Evolutionary conservation across 2,329 filamentous ascomycete genomes (phyloP), one percentile per base, ranked within the genome.

Genomic region (Leptographium procerum): DNA sequence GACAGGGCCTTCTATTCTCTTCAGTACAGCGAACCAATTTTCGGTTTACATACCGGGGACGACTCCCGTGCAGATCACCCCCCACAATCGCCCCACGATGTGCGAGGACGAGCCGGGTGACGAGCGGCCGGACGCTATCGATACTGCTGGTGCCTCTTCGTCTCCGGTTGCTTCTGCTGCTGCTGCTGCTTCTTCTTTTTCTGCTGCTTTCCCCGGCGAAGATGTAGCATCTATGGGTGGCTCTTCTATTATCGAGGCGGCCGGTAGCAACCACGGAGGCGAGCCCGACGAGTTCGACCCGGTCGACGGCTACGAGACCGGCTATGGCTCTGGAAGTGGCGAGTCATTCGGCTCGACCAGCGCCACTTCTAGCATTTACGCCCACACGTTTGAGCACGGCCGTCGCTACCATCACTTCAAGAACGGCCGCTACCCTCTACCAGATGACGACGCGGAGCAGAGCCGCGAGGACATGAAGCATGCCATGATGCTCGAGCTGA

Each of bases 391-490:
- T 56, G 69, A 72, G 57, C 71, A 72, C 56, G 71, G 71, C 24
- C 66, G 71, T 50, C 63, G 68, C 2, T 69, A 69, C 55, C 67
- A 68, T 47, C 47, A 59, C 47, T 69, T 65, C 61, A 65, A 66
- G 48, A 61, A 68, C 47, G 64, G 65, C 24, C 62, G 65, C n/a
- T 69, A 69, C 52, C 64, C 62, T 9, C 59, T 69, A 11, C 67
- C 68, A n/a, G 75, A 77, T 59, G 75, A 77, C 57, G 70, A 75
- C n/a, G 62, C 66, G 3, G 75, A 77, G 61, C 74, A 75, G 61
- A 72, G 73, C 60, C 65, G 75, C 26, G 73, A 76, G 62, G 71
- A 72, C 59, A 74, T 73, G 59, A 73, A 73, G 60, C 77, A 80
- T 60, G 67, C 69, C n/a, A 67, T 76, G 62, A 75, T 80, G 66